These are phyloP conservation scores for Aspergillus sp. DNA, from an alignment of 2,329 filamentous ascomycete species.

Conservation along the genomic window DNA sequence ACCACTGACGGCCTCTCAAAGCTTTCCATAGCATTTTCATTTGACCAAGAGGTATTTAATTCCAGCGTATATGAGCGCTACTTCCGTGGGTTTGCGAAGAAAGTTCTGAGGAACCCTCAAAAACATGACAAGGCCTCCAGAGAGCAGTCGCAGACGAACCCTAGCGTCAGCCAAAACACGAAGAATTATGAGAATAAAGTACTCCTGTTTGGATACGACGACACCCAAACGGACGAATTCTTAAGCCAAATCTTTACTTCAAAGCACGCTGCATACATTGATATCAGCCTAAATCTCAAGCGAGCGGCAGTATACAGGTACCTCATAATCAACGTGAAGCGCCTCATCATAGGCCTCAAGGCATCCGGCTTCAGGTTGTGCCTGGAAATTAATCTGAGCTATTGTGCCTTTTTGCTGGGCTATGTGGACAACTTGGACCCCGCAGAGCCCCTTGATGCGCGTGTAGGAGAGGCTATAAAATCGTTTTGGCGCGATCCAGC, in stretches of 20 bases:
- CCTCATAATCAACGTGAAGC: neutral
- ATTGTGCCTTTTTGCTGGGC: neutral
- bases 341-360: neutral
- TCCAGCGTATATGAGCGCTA: neutral
- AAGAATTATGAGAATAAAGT: neutral
- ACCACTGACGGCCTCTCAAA: neutral
- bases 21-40: neutral
- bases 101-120: neutral
- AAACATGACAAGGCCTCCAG: neutral
- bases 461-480: neutral
- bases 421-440: neutral
- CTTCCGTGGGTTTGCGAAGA: neutral
- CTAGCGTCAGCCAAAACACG: too few species aligned
- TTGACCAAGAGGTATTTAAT: neutral
- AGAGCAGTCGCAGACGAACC: neutral
- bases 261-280: neutral
- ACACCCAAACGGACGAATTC: neutral
- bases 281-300: neutral
- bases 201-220: neutral
- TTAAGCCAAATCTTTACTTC: neutral
- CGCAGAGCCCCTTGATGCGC: neutral
- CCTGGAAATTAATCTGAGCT: accelerated
- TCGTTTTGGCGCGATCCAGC: neutral
- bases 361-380: neutral
- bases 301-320: neutral